Conservation (phyloP, 495 filamentous ascomycete genomes). For the Talaromyces nanjingensis region DNA sequence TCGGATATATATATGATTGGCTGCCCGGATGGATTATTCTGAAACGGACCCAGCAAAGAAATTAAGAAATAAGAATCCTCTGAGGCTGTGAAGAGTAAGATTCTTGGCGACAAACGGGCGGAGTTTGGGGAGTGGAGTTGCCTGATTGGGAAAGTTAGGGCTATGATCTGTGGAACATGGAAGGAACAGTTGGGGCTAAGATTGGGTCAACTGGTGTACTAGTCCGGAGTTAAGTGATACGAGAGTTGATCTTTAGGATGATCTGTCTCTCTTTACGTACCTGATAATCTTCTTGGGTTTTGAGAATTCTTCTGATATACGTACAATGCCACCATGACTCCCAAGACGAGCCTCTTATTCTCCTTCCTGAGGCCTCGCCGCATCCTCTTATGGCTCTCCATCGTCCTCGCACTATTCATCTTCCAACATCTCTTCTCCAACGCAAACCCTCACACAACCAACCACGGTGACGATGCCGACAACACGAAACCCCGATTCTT, state of each 20-base stretch:
- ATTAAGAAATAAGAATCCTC: neutral
- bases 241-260: no score
- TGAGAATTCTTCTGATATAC: neutral
- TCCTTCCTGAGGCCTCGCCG: neutral
- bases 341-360: neutral
- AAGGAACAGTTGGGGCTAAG: no score
- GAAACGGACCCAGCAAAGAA: neutral
- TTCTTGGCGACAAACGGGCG: neutral
- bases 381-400: neutral
- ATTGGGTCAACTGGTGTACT: no score
- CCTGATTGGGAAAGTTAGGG: neutral
- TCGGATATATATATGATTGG: no score
- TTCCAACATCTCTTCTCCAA: neutral
- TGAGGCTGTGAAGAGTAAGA: neutral
- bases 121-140: neutral
- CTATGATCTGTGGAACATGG: neutral
- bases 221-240: no score
- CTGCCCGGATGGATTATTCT: neutral
- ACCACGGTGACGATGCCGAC: neutral
- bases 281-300: no score
- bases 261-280: no score
- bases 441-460: neutral
- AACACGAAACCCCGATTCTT: conserved; percentile 20
- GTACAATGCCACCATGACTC: neutral
- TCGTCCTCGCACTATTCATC: neutral